phyloP scores from a whole-genome alignment of 176 grass and related monocot species.

The Carex myosuroides region DNA sequence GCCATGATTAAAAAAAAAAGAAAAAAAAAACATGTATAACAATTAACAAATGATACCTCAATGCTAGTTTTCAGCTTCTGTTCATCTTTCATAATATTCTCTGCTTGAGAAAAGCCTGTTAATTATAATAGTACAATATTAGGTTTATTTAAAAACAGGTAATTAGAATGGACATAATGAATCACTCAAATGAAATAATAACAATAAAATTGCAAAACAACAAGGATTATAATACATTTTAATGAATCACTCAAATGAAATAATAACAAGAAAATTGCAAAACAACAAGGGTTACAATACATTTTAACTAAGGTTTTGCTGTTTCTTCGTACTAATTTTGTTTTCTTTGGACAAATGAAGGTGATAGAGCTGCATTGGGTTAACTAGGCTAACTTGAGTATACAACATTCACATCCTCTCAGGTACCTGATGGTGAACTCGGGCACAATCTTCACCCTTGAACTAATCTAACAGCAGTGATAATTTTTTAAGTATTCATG shows the following conservation, averaged over 20 bases:
- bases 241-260: background rate
- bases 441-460: background rate
- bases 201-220: background rate
- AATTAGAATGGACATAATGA: background rate
- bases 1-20: background rate
- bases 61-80: conserved; percentile 34
- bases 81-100: conserved; percentile 29
- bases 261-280: background rate
- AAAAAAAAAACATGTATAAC: background rate
- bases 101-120: conserved; percentile 39
- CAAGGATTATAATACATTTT: background rate
- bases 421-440: background rate
- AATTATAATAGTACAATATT: background rate
- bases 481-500: background rate
- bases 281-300: background rate
- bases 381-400: background rate
- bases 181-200: background rate
- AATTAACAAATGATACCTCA: conserved; percentile 39
- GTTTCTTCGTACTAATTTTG: background rate
- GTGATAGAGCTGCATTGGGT: background rate
- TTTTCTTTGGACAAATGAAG: background rate
- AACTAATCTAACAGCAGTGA: background rate
- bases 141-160: background rate
- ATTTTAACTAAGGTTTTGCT: background rate
- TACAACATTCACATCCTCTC: background rate